Percentiles rank a stretch among this genome's conserved stretches.
Conservation (phyloP, 2,329 filamentous ascomycete genomes). For the Alternaria conjuncta region DNA sequence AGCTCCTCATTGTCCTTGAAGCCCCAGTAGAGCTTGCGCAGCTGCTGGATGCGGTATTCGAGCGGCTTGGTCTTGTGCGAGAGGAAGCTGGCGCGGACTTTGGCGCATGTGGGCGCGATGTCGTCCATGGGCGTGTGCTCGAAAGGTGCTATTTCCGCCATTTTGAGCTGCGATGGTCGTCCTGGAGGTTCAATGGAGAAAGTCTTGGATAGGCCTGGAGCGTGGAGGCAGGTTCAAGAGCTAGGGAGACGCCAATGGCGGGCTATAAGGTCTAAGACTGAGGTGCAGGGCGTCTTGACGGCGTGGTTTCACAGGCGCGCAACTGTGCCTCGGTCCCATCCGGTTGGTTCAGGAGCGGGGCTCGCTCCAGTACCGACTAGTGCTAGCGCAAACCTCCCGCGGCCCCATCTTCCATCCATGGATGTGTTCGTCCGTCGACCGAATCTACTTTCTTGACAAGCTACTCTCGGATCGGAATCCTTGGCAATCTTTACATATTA, state of each 20-base stretch:
- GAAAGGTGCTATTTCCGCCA: conserved; percentile 31
- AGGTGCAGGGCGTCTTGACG: background rate
- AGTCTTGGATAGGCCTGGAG: background rate
- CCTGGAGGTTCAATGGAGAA: background rate
- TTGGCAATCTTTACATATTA: background rate
- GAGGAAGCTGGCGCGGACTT: conserved; percentile 72
- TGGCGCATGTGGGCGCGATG: conserved; percentile 51
- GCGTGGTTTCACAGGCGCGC: conserved; percentile 4
- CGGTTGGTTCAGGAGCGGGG: background rate
- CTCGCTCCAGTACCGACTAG: background rate
- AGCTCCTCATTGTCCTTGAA: conserved; percentile 77
- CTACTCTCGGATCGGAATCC: background rate
- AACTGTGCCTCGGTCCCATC: conserved; percentile 7
- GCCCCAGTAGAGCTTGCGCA: conserved; percentile 95
- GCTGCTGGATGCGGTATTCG: conserved; percentile 81
- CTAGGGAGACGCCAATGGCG: background rate
- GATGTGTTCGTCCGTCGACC: background rate
- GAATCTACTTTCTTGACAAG: background rate
- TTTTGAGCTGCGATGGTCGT: background rate
- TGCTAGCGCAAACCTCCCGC: background rate
- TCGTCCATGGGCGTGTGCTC: conserved; percentile 46
- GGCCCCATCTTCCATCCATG: background rate
- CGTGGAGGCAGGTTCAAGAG: background rate
- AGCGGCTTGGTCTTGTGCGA: conserved; percentile 82
- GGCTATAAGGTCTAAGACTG: background rate